Conservation (phyloP, 2,329 filamentous ascomycete genomes). For the Stagonosporopsis vannaccii region DNA sequence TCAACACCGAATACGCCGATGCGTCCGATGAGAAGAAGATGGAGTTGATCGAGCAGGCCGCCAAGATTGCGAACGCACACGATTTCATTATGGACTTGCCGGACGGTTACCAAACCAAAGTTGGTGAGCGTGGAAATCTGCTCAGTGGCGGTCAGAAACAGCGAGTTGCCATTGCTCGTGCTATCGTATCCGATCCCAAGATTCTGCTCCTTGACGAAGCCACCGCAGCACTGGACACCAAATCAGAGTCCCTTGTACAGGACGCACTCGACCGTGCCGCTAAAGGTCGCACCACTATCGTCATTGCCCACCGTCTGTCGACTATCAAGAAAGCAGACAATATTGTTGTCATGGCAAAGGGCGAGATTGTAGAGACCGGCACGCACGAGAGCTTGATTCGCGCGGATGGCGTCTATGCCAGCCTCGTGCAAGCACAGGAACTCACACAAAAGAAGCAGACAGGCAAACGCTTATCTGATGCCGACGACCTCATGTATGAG, state of each 20-base stretch:
- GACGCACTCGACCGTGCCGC: conserved; percentile 87
- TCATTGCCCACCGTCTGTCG: conserved; percentile 92
- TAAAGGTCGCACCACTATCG: conserved; percentile 88
- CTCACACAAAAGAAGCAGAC: conserved; percentile 38
- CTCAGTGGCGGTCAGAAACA: conserved; percentile 96
- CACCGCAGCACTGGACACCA: conserved; percentile 91
- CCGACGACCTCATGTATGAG: conserved; percentile 20
- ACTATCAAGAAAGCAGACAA: conserved; percentile 95
- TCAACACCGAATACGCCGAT: conserved; percentile 79
- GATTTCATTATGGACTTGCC: conserved; percentile 85
- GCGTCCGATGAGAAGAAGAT: conserved; percentile 70
- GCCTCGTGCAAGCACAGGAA: conserved; percentile 86
- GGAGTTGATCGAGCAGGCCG: conserved; percentile 78
- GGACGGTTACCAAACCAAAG: conserved; percentile 89
- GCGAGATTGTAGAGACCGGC: conserved; percentile 90
- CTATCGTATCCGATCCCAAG: conserved; percentile 89
- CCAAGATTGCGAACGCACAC: conserved; percentile 91
- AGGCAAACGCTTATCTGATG: conserved; percentile 30
- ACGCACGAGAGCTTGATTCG: conserved; percentile 82
- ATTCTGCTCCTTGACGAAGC: conserved; percentile 94
- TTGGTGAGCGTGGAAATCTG: conserved; percentile 93
- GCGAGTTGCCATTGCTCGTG: conserved; percentile 91
- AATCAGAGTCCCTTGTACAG: conserved; percentile 93
- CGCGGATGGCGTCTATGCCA: conserved; percentile 76
- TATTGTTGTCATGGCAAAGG: conserved; percentile 89